Evolutionary conservation across 768 basidiomycete species (phyloP), one percentile per base, ranked within the genome.

Genomic region (Macrocybe gigantea): DNA sequence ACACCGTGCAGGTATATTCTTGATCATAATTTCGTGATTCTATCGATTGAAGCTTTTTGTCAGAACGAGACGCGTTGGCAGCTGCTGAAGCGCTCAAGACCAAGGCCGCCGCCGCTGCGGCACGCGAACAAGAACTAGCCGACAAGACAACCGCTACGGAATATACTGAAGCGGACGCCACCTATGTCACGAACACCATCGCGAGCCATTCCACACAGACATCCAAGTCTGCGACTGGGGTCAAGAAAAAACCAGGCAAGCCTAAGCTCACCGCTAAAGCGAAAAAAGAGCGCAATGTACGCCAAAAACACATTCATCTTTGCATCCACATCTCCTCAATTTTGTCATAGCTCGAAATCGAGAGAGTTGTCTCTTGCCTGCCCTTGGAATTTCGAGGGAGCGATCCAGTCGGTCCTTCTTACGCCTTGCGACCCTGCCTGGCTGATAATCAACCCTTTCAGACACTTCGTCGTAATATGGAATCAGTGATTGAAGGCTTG

Each of bases 311-410:
- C 38, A 7, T 36, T 6, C 7, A 45, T 22, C 8, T 7, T 40
- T 22, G 13, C 33, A 6, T 33, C 40, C 29, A 44, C 39, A 40
- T 33, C 34, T 15, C 35, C 44, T n/a, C 13, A 45, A 37, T 35
- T 22, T 14, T 38, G 45, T 47, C 22, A 15, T 44, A 83, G 78
- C 60, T 83, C 51, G 75, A 76, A 44, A 68, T 85, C 32, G 90
- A 93, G 52, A 80, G 78, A 49, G 76, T 89, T 11, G 75, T 94
- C 11, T 75, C 82, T 22, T 80, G 77, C 46, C 70, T 95, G 34
- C 93, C 93, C 0, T 73, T 97, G 9, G 93, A 95, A 64, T 97
- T 93, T 61, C 78, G 93, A 15, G 93, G 93, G 7, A 85, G 73
- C 54, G 90, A 95, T 65, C 85, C 88, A 2, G 91, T 90, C 59